Evolutionary conservation across 352 stramenopile genomes (phyloP).

Genomic region (Aphanomyces euteiches): DNA sequence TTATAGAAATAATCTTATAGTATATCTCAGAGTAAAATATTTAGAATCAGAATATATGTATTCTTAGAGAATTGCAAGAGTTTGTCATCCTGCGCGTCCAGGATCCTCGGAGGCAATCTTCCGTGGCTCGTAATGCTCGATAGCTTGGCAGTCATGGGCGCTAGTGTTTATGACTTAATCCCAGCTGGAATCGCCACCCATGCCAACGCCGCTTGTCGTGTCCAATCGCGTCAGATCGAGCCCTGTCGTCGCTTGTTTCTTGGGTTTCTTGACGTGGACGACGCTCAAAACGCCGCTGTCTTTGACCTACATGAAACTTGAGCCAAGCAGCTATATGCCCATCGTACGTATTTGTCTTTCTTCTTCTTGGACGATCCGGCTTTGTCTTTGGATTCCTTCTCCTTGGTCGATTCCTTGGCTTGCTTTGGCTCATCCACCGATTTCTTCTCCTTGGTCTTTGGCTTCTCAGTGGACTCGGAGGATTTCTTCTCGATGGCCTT

Average conservation of each 20-base stretch:
- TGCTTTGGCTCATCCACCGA: background rate
- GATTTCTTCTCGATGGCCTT: background rate
- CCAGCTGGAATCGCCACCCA: slow-evolving; percentile 68
- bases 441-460: background rate
- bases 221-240: slow-evolving; percentile 60
- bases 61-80: too few species aligned
- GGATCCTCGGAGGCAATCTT: too few species aligned
- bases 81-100: too few species aligned
- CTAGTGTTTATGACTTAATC: slow-evolving; percentile 39
- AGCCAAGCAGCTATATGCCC: background rate
- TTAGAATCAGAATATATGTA: too few species aligned
- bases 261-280: slow-evolving; percentile 71
- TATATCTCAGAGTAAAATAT: too few species aligned
- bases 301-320: slow-evolving; percentile 39
- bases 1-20: too few species aligned
- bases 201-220: slow-evolving; percentile 60
- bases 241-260: slow-evolving; percentile 24
- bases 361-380: slow-evolving; percentile 34
- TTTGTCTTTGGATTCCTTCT: slow-evolving; percentile 25
- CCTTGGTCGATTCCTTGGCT: background rate
- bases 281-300: slow-evolving; percentile 70
- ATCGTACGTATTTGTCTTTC: slow-evolving; percentile 35
- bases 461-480: slow-evolving; percentile 5
- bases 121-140: too few species aligned
- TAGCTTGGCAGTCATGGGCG: too few species aligned